A percentile compares a stretch with the other conserved stretches of the same genome.
Conservation (phyloP, 2,329 filamentous ascomycete genomes). For the Emmonsiellopsis sp. region DNA sequence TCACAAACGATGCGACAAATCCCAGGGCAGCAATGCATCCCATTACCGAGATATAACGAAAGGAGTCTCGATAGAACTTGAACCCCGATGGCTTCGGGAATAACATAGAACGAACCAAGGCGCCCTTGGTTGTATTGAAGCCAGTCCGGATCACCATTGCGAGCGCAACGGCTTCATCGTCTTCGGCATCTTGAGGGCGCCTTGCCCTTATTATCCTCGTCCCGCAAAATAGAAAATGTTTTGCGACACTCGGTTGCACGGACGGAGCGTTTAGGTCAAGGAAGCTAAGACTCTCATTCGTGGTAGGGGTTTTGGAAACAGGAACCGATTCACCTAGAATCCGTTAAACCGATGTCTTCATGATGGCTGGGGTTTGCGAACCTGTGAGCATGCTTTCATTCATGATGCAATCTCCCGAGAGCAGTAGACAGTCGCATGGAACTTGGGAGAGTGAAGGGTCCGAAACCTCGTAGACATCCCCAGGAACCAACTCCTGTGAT, state of each 20-base stretch:
- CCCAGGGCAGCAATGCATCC: slow-evolving; percentile 73
- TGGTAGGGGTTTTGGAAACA: slow-evolving; percentile 82
- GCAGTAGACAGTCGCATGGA: slow-evolving; percentile 81
- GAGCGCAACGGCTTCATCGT: slow-evolving; percentile 80
- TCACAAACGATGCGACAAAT: slow-evolving; percentile 83
- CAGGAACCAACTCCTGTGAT: slow-evolving; percentile 82
- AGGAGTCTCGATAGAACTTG: slow-evolving; percentile 96
- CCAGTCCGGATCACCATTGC: slow-evolving; percentile 89
- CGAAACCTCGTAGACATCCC: slow-evolving; percentile 93
- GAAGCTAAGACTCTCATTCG: slow-evolving; percentile 63
- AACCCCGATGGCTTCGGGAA: slow-evolving; percentile 98
- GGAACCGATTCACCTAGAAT: slow-evolving; percentile 77
- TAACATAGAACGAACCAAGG: slow-evolving; percentile 91
- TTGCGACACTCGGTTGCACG: slow-evolving; percentile 71
- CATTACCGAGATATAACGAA: slow-evolving; percentile 97
- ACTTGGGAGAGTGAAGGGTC: slow-evolving; percentile 83
- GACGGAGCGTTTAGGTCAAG: slow-evolving; percentile 74
- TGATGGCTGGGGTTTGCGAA: slow-evolving; percentile 18
- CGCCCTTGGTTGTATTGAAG: slow-evolving; percentile 96
- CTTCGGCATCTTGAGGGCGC: slow-evolving; percentile 73
- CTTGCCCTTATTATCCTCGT: slow-evolving; percentile 91
- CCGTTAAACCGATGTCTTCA: slow-evolving; percentile 13
- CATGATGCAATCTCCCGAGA: slow-evolving; percentile 93
- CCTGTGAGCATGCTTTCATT: slow-evolving; percentile 98
- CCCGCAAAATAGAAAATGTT: slow-evolving; percentile 86